Evolutionary conservation across 2,329 filamentous ascomycete species (phyloP), one percentile per base, ranked within the genome.

Genomic region (Aureobasidium sp.): DNA sequence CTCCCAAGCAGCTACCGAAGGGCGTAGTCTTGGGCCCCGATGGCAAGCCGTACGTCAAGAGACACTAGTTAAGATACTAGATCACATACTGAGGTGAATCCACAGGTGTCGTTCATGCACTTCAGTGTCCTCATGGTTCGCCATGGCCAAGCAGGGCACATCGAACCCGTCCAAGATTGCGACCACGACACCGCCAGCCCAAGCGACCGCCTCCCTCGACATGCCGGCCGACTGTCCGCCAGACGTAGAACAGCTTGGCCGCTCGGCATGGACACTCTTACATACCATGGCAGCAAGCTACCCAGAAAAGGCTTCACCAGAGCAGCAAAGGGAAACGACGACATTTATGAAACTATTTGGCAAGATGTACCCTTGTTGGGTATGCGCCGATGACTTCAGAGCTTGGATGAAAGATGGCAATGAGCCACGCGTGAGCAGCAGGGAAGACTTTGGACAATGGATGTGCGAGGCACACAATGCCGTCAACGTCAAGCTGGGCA

Each of bases 321-420:
- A 79, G 11, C 84, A 96, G 68, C 91, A 97, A 72, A 77, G 78
- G 34, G 88, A 97, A 68, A 87, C 95, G 68, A 80, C 81, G 62
- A 81, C 84, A 57, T 97, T 99, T 76, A 81, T 99, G 68, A 78
- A 79, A 27, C 80, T 91, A 2, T 96, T 99, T 73, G 87, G 89
- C 29, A 88, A 88, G 67, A 76, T 97, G 22, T 99, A 99, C 72
- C 94, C 94, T 4, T 99, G 94, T 79, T 96, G 92, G 91, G 84
- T 89, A 3, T 99, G 94, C 75, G 94, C 92, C 37, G 88, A 93
- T 64, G 93, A 97, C 72, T 97, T 99, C 74, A 88, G 88, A 73
- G 74, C 73, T 0, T 97, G 93, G 82, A 87, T 97, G 79, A 81
- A 79, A 65, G 82, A 82, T 66, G 78, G 79, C 2, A 88, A 92